These are phyloP conservation scores for Mycena maculata DNA, from an alignment of 768 basidiomycete species.

Conservation along the genomic window DNA sequence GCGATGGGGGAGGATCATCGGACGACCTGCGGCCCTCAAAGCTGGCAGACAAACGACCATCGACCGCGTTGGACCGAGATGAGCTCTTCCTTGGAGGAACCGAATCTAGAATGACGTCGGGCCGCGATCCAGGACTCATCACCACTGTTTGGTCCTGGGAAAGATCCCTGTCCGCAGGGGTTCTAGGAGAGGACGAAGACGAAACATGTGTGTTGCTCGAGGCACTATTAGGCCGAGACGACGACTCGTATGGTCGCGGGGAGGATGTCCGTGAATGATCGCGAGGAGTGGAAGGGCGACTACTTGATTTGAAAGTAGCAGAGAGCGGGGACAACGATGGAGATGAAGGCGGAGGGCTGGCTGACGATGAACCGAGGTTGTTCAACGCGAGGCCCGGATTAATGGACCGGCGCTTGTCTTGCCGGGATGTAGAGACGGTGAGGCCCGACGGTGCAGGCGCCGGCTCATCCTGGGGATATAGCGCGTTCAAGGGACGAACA, in stretches of 20 bases:
- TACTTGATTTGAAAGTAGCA: constrained; percentile 41
- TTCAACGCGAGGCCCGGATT: constrained; percentile 57
- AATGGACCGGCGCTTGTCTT: constrained; percentile 61
- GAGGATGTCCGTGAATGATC: constrained; percentile 45
- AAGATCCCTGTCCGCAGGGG: constrained; percentile 45
- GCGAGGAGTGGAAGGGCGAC: constrained; percentile 43
- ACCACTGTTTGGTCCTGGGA: constrained; percentile 56
- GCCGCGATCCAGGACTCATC: constrained; percentile 51
- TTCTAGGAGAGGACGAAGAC: constrained; percentile 53
- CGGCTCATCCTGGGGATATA: constrained; percentile 45
- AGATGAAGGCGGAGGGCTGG: constrained; percentile 37
- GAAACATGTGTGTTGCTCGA: constrained; percentile 36
- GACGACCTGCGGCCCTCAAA: constrained; percentile 42
- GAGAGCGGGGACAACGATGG: constrained; percentile 48
- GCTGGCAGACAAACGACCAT: constrained; percentile 23
- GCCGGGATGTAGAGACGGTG: constrained; percentile 50
- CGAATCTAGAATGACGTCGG: constrained; percentile 39
- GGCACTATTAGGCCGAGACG: constrained; percentile 39
- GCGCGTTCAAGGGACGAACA: constrained; percentile 54
- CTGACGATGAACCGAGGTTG: constrained; percentile 43
- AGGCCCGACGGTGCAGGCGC: constrained; percentile 42
- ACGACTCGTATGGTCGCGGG: constrained; percentile 46
- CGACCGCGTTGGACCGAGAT: constrained; percentile 17
- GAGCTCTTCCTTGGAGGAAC: constrained; percentile 39
- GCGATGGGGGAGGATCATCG: constrained; percentile 43